Evolutionary conservation across 345 rosid species (phyloP).

Genomic region (Salix koriyanagi): DNA sequence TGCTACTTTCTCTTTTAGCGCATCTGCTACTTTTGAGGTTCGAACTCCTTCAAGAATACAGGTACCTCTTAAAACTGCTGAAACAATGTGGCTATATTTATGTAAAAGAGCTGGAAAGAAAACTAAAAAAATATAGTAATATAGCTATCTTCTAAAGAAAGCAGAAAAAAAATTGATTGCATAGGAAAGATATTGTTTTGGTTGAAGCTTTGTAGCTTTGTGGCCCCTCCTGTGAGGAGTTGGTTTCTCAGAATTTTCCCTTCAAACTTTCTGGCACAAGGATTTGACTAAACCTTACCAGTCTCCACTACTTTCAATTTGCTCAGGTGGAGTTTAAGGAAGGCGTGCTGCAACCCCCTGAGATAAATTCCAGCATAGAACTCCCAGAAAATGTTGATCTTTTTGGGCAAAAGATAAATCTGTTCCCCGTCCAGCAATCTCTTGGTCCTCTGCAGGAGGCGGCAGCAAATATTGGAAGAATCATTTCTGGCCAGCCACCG

Average conservation of each 20-base stretch:
- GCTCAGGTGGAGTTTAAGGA: slow-evolving; percentile 83
- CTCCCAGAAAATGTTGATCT: slow-evolving; percentile 60
- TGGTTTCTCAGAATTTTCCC: not conserved
- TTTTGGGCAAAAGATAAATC: slow-evolving; percentile 73
- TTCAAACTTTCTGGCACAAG: not conserved
- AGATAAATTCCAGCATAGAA: slow-evolving; percentile 65
- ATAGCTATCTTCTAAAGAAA: not conserved
- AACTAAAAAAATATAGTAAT: not conserved
- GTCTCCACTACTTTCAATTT: slow-evolving; percentile 6
- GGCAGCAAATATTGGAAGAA: slow-evolving; percentile 58
- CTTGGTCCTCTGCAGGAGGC: slow-evolving; percentile 70
- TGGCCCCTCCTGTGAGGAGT: not conserved
- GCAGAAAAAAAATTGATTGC: not conserved
- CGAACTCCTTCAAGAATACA: slow-evolving; percentile 82
- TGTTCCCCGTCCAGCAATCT: slow-evolving; percentile 67
- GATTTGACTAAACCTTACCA: not conserved
- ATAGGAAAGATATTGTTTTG: not conserved
- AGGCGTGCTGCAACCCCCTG: slow-evolving; percentile 77
- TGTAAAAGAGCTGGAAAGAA: not conserved
- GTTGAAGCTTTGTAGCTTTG: not conserved
- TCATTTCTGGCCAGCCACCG: slow-evolving; percentile 77
- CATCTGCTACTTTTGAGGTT: slow-evolving; percentile 72
- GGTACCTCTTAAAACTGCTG: slow-evolving; percentile 36
- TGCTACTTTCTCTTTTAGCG: slow-evolving; percentile 81
- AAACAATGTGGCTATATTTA: not conserved